Conservation (phyloP, 2,329 filamentous ascomycete species). For the Cercospora nicotianae region DNA sequence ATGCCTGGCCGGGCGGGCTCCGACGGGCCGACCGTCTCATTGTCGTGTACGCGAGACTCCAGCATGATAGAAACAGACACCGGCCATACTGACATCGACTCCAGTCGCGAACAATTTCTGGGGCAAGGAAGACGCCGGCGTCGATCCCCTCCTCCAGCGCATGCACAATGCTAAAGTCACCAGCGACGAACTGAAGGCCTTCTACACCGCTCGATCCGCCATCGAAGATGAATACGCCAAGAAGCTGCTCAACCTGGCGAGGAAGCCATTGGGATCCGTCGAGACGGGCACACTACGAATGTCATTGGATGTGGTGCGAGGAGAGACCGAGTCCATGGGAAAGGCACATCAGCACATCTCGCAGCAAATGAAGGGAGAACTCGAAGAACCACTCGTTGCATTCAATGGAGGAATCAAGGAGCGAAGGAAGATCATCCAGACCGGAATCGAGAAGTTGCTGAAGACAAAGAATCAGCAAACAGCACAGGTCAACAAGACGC, state of each 20-base stretch:
- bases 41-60: slow-evolving; percentile 37
- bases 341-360: slow-evolving; percentile 92
- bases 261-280: slow-evolving; percentile 84
- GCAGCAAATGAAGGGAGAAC: slow-evolving; percentile 89
- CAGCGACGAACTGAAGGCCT: slow-evolving; percentile 86
- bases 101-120: slow-evolving; percentile 98
- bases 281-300: slow-evolving; percentile 80
- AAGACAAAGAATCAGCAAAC: slow-evolving; percentile 95
- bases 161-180: slow-evolving; percentile 95
- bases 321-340: slow-evolving; percentile 87
- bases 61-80: background rate
- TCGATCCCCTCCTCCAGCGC: slow-evolving; percentile 84
- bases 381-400: slow-evolving; percentile 88
- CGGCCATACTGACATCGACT: slow-evolving; percentile 39
- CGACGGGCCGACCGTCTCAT: slow-evolving; percentile 40
- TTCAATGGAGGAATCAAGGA: slow-evolving; percentile 97
- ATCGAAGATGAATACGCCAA: slow-evolving; percentile 96
- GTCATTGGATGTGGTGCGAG: slow-evolving; percentile 83
- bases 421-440: slow-evolving; percentile 91
- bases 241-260: slow-evolving; percentile 80
- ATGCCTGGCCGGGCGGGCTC: slow-evolving; percentile 39
- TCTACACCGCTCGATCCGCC: slow-evolving; percentile 85
- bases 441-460: slow-evolving; percentile 87
- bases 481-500: slow-evolving; percentile 84
- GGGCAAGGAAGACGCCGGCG: slow-evolving; percentile 98